Conservation (phyloP, 164 flowering plant genomes). For the Chimonanthus salicifolius region DNA sequence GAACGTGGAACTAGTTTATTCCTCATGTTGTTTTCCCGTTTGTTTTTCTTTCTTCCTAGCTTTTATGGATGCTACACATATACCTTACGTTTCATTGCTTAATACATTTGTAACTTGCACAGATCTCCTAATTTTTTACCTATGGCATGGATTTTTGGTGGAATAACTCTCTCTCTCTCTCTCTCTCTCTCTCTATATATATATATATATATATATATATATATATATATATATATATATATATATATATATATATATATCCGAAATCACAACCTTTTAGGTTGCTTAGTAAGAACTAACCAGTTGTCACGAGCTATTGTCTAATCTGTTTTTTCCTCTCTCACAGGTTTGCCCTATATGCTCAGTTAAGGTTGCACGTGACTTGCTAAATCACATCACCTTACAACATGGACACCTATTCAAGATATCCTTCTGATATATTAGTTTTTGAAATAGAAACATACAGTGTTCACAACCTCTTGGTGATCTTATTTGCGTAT, state of each 20-base stretch:
- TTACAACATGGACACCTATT: constrained; percentile 81
- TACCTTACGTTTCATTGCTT: no score
- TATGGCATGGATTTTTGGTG: no score
- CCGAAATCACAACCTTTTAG: no score
- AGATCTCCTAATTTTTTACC: no score
- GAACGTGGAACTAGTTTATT: neutral
- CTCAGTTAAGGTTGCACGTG: constrained; percentile 67
- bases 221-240: no score
- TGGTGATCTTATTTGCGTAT: neutral
- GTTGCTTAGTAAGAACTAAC: no score
- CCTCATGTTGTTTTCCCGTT: neutral
- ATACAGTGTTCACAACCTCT: neutral
- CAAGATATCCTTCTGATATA: constrained; percentile 63
- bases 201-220: no score
- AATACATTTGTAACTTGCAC: no score
- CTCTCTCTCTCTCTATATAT: no score
- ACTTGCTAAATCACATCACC: constrained; percentile 78
- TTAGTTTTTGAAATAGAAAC: constrained; percentile 3
- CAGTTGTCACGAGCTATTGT: no score
- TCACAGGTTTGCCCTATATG: constrained; percentile 88
- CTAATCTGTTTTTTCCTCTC: neutral
- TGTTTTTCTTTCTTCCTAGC: neutral
- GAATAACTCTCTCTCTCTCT: no score
- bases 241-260: no score
- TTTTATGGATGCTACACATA: neutral